Base-by-base conservation (phyloP, 331 rosid genomes). In the Malus hybrid region DNA sequence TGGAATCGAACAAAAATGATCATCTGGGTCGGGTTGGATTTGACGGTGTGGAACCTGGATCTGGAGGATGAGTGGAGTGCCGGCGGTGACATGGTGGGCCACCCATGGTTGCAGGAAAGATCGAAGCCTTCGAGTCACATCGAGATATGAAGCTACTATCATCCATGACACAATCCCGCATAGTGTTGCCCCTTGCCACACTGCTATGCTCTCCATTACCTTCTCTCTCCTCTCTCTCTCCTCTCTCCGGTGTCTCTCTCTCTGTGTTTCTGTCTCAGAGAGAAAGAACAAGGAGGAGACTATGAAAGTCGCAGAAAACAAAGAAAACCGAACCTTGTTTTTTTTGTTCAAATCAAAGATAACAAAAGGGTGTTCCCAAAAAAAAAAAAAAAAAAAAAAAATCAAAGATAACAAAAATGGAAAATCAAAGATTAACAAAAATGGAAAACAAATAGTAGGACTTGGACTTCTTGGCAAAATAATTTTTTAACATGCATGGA, bases 21-120 rank as follows among this genome's bases (percentile, higher is more conserved):
- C 76, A 48, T 77, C 70, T 67, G 79, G 71, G 68, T n/a, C 64
- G 12, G 71, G 6, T 13, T 67, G 62, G 56, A 13, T 57, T 29
- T 68, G 74, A 27, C 32, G 42, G 76, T 7, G 14, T 6, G 68
- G 71, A 75, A 89, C 94, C 94, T 89, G 94, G 82, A 89, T 87
- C 90, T 74, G 88, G 57, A 92, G 83, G 75, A 89, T 57, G 77
- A 85, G 50, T 54, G 93, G 86, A 75, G 80, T 84, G 74, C 85
- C 97, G 29, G 86, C 42, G 14, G 75, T 52, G 79, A 95, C 98
- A 33, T 73, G 89, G 74, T 64, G 87, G 76, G 83, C 14, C 22
- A 88, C 93, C 88, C 87, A 90, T 5, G 98, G 96, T 68, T 86
- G 99, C 13, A 90, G 66, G 27, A 87, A 84, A 76, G 97, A 95